Evolutionary conservation across 2,329 filamentous ascomycete genomes (phyloP), one percentile per base, ranked within the genome.

Genomic region (Fusarium sacchari): DNA sequence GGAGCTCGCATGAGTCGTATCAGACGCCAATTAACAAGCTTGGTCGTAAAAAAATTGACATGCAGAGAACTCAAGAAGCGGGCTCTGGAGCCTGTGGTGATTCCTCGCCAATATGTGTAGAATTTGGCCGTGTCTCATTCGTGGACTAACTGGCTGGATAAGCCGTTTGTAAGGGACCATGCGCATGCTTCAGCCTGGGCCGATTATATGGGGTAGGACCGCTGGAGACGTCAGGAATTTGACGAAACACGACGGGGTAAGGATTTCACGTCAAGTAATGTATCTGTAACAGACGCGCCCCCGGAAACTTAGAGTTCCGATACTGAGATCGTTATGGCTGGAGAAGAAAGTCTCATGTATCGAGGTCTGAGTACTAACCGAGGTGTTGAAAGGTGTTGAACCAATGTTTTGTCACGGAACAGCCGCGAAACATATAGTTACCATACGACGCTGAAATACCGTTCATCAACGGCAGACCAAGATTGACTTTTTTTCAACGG

Each of bases 201-300:
- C 47, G 49, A 62, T 71, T 42, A 66, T 72, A 73, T 63, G 71
- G 72, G 68, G 64, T 57, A 49, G 30, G 30, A 13, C 30, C 12
- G 12, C 14, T 32, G 57, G 58, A 66, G 58, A 74, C 59, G 57
- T 62, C 68, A 52, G 64, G 60, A 69, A 72, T 50, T 39, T 42
- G 47, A 66, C 68, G 71, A 74, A 74, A 74, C 72, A 64, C 52
- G 56, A 64, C 47, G 28, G 53, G 44, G 47, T 30, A 63, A 53
- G 57, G 39, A 30, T 34, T 60, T 68, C 58, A 68, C 46, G 53
- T 52, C 63, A 62, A 50, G 63, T 40, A 68, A 61, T 67, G 12
- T 64, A 74, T 74, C 72, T 74, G 71, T 74, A 72, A 74, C 72
- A 43, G 56, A 46, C 40, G 26, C 57, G 28, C 46, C 63, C 71